A percentile compares a stretch with the other conserved stretches of the same genome.
These are phyloP conservation scores for Zygosaccharomyces sapae DNA, from an alignment of 1,139 yeast genomes.

Conservation along the genomic window DNA sequence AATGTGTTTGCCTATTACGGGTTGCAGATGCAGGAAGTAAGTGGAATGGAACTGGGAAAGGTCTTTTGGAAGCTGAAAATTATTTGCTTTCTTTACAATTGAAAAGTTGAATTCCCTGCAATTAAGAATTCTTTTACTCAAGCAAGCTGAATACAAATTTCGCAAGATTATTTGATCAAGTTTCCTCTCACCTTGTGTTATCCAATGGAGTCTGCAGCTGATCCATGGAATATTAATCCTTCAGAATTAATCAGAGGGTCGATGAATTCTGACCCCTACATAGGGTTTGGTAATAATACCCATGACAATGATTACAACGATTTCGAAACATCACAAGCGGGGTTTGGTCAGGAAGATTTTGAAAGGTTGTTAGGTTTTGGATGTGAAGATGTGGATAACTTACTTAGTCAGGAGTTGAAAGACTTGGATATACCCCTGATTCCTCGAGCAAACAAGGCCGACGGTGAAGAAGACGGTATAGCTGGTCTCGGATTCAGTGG, in stretches of 20 bases:
- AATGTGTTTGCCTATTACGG: conserved; percentile 8
- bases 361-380: conserved; percentile 18
- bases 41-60: conserved; percentile 4
- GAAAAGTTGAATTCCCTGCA: background rate
- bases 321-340: background rate
- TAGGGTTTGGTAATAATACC: conserved; percentile 6
- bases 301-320: conserved; percentile 7
- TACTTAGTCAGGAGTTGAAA: conserved; percentile 30
- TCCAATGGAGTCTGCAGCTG: conserved; percentile 13
- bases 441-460: conserved; percentile 14
- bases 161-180: background rate
- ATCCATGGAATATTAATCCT: conserved; percentile 18
- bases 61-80: conserved; percentile 1
- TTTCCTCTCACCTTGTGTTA: conserved; percentile 6
- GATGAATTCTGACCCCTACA: conserved; percentile 4
- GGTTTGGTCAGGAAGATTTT: conserved; percentile 10
- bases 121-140: background rate
- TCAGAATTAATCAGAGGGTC: conserved; percentile 11
- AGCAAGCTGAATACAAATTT: background rate
- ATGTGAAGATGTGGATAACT: conserved; percentile 30
- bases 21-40: background rate
- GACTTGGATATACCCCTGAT: conserved; percentile 34
- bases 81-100: conserved; percentile 1
- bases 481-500: conserved; percentile 5
- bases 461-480: conserved; percentile 2